Percentiles rank a stretch among this genome's conserved stretches.
These are phyloP conservation scores for Pseudocercospora pini-densiflorae DNA, from an alignment of 2,329 filamentous ascomycete species.

Conservation along the genomic window DNA sequence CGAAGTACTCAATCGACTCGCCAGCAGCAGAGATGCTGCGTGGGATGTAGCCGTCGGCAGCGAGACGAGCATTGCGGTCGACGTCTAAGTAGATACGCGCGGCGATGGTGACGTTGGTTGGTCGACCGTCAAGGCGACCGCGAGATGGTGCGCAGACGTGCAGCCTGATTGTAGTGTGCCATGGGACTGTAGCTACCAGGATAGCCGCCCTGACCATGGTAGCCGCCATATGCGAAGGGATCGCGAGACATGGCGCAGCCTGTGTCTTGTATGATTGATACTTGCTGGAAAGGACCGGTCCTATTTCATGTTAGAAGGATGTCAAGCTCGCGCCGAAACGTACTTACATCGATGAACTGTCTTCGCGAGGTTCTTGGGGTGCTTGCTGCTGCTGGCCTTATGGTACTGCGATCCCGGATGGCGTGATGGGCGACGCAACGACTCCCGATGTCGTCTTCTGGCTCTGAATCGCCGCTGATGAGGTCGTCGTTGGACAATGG, in stretches of 20 bases:
- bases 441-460: slow-evolving; percentile 30
- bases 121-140: slow-evolving; percentile 28
- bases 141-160: slow-evolving; percentile 27
- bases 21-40: slow-evolving; percentile 6
- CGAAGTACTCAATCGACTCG: neutral
- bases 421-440: too few relatives aligned
- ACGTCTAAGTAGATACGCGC: slow-evolving; percentile 7
- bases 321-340: too few relatives aligned
- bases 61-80: neutral
- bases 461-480: slow-evolving; percentile 39
- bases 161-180: slow-evolving; percentile 21
- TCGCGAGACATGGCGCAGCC: neutral
- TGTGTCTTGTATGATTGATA: too few relatives aligned
- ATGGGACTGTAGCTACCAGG: slow-evolving; percentile 1
- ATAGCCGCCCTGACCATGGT: neutral
- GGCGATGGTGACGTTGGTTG: slow-evolving; percentile 24
- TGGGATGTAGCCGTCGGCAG: neutral
- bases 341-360: too few relatives aligned
- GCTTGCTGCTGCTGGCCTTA: too few relatives aligned
- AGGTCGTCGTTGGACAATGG: slow-evolving; percentile 46
- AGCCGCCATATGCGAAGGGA: neutral
- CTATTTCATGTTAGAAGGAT: too few relatives aligned
- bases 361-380: too few relatives aligned
- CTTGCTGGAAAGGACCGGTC: too few relatives aligned
- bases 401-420: too few relatives aligned